These are phyloP conservation scores for Boletus barrowsii DNA, from an alignment of 768 basidiomycete genomes.

Conservation along the genomic window DNA sequence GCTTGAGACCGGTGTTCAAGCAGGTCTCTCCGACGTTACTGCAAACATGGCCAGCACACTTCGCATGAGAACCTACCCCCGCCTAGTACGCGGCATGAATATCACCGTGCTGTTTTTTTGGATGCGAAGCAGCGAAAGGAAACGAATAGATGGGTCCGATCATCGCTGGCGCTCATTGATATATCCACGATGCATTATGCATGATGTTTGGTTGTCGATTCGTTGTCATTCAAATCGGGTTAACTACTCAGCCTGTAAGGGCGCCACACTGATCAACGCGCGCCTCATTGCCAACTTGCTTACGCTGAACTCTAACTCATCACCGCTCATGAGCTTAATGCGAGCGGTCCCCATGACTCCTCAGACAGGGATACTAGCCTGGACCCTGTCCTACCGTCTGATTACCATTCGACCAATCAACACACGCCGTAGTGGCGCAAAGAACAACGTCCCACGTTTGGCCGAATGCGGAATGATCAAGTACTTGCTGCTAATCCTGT, in stretches of 20 bases:
- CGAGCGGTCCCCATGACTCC: background rate
- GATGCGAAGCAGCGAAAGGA: background rate
- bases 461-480: constrained; percentile 6
- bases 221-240: background rate
- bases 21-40: background rate
- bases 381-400: background rate
- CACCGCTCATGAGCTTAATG: background rate
- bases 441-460: background rate
- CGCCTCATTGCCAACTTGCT: constrained; percentile 3
- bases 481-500: constrained; percentile 7
- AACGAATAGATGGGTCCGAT: background rate
- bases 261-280: background rate
- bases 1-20: background rate
- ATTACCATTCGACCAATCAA: background rate
- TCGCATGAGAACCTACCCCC: background rate
- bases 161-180: background rate
- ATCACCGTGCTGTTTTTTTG: background rate
- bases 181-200: too few relatives aligned
- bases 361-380: background rate
- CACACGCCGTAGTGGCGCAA: background rate
- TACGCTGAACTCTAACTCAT: background rate
- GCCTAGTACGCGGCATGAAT: background rate
- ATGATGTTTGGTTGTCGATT: too few relatives aligned
- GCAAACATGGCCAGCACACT: background rate
- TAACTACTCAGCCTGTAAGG: background rate